Base-by-base conservation (phyloP, 2,329 filamentous ascomycete genomes). In the Colletotrichum godetiae region DNA sequence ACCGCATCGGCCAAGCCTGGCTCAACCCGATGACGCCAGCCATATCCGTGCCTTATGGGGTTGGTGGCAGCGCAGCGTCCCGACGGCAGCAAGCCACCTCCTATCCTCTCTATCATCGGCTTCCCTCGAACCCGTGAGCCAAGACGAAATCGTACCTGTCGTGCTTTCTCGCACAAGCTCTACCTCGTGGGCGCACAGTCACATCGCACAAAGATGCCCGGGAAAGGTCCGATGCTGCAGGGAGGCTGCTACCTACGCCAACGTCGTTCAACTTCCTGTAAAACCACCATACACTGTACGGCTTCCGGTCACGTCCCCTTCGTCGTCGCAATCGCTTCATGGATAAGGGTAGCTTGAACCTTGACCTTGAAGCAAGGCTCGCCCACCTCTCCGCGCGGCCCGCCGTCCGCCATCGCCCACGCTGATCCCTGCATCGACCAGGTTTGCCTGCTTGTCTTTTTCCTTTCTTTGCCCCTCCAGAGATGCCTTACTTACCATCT, bases 151-250 rank as follows among this genome's bases (percentile, higher is more conserved):
- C 52, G 49, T 55, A 29, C 46, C 60, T 73, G 70, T 52, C 22
- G 70, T 73, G 67, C 59, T 35, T 35, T 60, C 70, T 70, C 33
- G 27, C 67, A 70, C 67, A 73, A 53, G 22, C 65, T 69, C 31
- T 49, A 35, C 66, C 52, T 55, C 66, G 31, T 35, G 42, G 59
- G 55, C 42, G 55, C 66, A 53, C 53, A 56, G 55, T 73, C 60
- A 66, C 67, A 73, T 73, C 60, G 49, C 60, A 73, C 70, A 70
- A 49, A 73, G 70, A 73, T 70, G 70, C 60, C 70, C 70, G 67
- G 70, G 27, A 70, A 73, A 73, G 70, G 67, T 73, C 70, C 70
- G 70, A 73, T 73, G 67, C 70, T 70, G 67, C 70, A 73, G 31
- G 53, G 65, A 72, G 58, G 69, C 69, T 72, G 53, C 58, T 46